Percentiles rank a stretch among this genome's conserved stretches.
Conservation (phyloP, 108 stramenopile species). For the Poteriospumella lacustris region DNA sequence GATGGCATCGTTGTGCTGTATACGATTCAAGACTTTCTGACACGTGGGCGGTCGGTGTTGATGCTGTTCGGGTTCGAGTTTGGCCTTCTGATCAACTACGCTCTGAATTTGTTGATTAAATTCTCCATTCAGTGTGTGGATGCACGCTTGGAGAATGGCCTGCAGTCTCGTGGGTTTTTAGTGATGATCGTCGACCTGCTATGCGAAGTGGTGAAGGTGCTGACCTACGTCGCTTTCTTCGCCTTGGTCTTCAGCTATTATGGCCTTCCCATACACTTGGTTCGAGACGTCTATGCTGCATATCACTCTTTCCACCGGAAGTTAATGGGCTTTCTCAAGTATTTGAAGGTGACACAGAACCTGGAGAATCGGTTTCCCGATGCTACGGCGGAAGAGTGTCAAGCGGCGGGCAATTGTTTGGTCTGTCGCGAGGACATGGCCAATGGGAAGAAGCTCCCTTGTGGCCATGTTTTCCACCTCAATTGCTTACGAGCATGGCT, state of each 20-base stretch:
- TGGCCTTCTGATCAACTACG: constrained; percentile 72
- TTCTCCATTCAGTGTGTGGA: constrained; percentile 79
- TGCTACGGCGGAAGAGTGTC: constrained; percentile 76
- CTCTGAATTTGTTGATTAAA: constrained; percentile 58
- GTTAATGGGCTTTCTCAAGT: constrained; percentile 68
- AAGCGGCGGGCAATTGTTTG: constrained; percentile 78
- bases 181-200: constrained; percentile 80
- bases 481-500: constrained; percentile 90
- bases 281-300: constrained; percentile 80
- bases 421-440: constrained; percentile 94
- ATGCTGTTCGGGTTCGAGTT: constrained; percentile 89
- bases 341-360: constrained; percentile 76
- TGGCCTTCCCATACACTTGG: constrained; percentile 88
- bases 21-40: constrained; percentile 55
- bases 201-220: constrained; percentile 79
- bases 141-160: constrained; percentile 47
- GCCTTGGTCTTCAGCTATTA: constrained; percentile 85
- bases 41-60: constrained; percentile 69
- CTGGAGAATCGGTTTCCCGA: constrained; percentile 84
- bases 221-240: constrained; percentile 90
- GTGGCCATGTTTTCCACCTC: constrained; percentile 82
- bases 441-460: constrained; percentile 80
- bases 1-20: constrained; percentile 61
- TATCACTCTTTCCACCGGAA: constrained; percentile 69
- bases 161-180: constrained; percentile 50